Evolutionary conservation across 2,329 filamentous ascomycete species (phyloP).

Genomic region (Alternaria longipes): DNA sequence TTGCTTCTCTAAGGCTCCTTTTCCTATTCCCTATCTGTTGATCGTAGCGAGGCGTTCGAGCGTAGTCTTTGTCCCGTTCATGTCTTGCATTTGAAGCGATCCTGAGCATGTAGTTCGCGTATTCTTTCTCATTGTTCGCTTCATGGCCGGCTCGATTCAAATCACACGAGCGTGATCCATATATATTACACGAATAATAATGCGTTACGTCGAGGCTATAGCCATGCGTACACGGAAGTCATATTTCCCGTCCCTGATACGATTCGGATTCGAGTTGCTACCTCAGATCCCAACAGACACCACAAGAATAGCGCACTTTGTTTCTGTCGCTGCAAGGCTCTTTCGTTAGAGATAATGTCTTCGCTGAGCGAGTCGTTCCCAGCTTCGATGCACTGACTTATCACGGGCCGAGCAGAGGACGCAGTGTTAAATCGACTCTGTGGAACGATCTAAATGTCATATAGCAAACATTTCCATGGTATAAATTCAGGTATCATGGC

Average conservation of each 20-base stretch:
- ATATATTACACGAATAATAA: neutral
- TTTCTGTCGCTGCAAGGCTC: neutral
- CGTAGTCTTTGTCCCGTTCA: neutral
- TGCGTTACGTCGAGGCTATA: neutral
- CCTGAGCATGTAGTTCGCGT: neutral
- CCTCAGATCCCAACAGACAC: neutral
- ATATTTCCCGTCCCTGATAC: too few species aligned
- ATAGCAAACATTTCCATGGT: fast-evolving
- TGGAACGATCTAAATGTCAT: too few species aligned
- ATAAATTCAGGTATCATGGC: neutral
- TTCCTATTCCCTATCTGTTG: neutral
- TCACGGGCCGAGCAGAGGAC: neutral
- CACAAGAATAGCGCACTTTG: neutral
- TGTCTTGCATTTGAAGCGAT: conserved; percentile 3
- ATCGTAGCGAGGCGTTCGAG: conserved; percentile 3
- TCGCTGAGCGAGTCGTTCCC: too few species aligned
- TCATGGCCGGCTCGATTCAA: neutral
- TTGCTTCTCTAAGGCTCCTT: neutral
- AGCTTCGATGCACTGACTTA: too few species aligned
- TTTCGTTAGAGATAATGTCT: too few species aligned
- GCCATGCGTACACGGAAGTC: neutral
- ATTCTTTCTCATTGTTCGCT: neutral
- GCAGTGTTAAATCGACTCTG: neutral
- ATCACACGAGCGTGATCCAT: neutral
- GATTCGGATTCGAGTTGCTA: neutral